These are phyloP conservation scores for Exophiala spinifera DNA, from an alignment of 2,329 filamentous ascomycete species.

Conservation along the genomic window DNA sequence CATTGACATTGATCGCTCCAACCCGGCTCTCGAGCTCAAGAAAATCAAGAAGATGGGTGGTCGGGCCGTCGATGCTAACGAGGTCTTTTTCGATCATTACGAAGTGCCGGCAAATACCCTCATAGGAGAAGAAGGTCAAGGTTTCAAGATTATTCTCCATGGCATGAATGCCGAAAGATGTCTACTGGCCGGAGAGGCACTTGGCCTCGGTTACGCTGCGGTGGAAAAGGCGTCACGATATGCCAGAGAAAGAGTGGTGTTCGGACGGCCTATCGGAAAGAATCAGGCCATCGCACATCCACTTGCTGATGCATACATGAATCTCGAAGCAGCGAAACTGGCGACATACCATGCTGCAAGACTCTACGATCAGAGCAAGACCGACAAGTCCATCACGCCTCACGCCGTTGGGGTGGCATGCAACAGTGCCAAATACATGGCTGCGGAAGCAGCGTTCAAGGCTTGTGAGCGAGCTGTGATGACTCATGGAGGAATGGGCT, in stretches of 20 bases:
- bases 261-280: constrained; percentile 62
- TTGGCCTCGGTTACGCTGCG: constrained; percentile 75
- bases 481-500: constrained; percentile 61
- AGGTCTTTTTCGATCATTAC: constrained; percentile 84
- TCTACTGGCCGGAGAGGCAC: constrained; percentile 72
- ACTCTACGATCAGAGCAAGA: constrained; percentile 56
- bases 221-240: constrained; percentile 62
- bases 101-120: constrained; percentile 60
- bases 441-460: constrained; percentile 58
- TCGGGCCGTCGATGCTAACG: constrained; percentile 76
- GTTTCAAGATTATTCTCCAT: constrained; percentile 75
- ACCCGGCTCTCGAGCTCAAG: constrained; percentile 63
- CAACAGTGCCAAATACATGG: constrained; percentile 66
- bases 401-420: constrained; percentile 62
- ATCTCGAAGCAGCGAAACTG: constrained; percentile 62
- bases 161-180: constrained; percentile 79
- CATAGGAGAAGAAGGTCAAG: constrained; percentile 69
- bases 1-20: constrained; percentile 63
- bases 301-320: constrained; percentile 63
- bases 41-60: constrained; percentile 84
- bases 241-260: constrained; percentile 64
- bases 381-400: constrained; percentile 46
- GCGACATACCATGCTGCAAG: constrained; percentile 64
- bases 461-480: constrained; percentile 59
- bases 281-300: constrained; percentile 67